Evolutionary conservation across 352 stramenopile genomes (phyloP).

Genomic region (Hyaloperonospora brassicae): DNA sequence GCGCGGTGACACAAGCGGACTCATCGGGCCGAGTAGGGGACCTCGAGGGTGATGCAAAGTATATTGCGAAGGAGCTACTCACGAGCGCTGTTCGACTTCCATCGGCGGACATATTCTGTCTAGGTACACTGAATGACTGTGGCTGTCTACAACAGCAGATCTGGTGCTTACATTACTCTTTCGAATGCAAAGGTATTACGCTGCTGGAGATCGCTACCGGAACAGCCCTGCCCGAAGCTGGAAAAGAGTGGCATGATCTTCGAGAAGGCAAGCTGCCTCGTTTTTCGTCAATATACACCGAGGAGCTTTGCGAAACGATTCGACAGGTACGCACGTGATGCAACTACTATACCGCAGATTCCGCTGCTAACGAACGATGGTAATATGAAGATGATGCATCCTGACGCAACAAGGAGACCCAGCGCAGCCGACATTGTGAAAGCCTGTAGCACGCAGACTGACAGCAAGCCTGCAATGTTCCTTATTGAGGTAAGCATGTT

Average conservation of each 20-base stretch:
- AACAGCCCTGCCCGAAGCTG: slow-evolving; percentile 36
- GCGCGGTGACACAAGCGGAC: slow-evolving; percentile 24
- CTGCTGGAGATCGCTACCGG: slow-evolving; percentile 51
- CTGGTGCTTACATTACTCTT: slow-evolving; percentile 5
- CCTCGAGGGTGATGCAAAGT: slow-evolving; percentile 90
- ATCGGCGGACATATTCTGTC: slow-evolving; percentile 92
- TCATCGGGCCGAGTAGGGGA: slow-evolving; percentile 35
- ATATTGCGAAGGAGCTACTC: slow-evolving; percentile 90
- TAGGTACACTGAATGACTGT: slow-evolving; percentile 44
- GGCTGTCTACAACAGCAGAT: neutral
- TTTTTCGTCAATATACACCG: slow-evolving; percentile 41
- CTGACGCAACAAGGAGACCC: slow-evolving; percentile 32
- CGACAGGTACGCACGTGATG: slow-evolving; percentile 24
- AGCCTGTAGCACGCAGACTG: slow-evolving; percentile 16
- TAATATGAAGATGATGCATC: slow-evolving; percentile 53
- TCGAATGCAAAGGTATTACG: slow-evolving; percentile 40
- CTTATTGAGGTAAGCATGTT: slow-evolving; percentile 23
- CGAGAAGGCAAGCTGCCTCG: slow-evolving; percentile 40
- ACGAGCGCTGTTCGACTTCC: slow-evolving; percentile 46
- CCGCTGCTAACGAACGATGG: slow-evolving; percentile 1
- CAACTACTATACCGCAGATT: neutral
- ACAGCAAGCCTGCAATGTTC: slow-evolving; percentile 12
- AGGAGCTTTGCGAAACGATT: slow-evolving; percentile 33
- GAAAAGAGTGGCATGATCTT: slow-evolving; percentile 62
- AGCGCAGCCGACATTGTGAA: slow-evolving; percentile 35